These are phyloP conservation scores for Sporisorium scitamineum DNA, from an alignment of 1,284 basidiomycete genomes.

Conservation along the genomic window DNA sequence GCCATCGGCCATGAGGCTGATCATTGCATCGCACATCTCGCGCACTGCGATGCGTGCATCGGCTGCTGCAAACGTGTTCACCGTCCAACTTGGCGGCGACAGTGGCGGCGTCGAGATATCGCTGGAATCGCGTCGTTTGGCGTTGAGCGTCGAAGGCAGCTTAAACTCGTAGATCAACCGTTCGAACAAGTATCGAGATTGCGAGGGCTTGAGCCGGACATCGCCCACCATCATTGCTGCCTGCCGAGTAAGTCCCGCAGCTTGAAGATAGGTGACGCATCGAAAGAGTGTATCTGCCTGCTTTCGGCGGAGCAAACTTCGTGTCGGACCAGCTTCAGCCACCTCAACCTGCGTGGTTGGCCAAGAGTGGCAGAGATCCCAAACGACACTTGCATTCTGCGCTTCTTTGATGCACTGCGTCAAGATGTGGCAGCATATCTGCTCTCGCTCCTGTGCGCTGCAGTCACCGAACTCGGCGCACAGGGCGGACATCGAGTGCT, in stretches of 20 bases:
- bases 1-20: conserved; percentile 29
- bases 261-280: conserved; percentile 21
- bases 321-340: conserved; percentile 2
- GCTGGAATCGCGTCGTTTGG: neutral
- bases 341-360: neutral
- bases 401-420: conserved; percentile 9
- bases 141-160: neutral
- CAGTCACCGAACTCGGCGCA: conserved; percentile 8
- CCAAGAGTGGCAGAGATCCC: conserved; percentile 38
- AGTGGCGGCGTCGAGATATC: neutral
- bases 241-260: conserved; percentile 20
- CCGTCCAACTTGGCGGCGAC: neutral
- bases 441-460: conserved; percentile 11
- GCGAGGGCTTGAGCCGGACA: conserved; percentile 42
- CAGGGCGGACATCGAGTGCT: conserved; percentile 28
- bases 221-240: conserved; percentile 35
- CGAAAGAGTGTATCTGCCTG: conserved; percentile 33
- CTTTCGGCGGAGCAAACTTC: conserved; percentile 20
- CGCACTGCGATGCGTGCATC: conserved; percentile 24
- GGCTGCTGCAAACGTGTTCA: conserved; percentile 14
- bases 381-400: conserved; percentile 15
- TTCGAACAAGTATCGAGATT: conserved; percentile 44
- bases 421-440: conserved; percentile 30
- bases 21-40: conserved; percentile 28
- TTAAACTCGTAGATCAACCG: conserved; percentile 32